These are phyloP conservation scores for Babesia caballi DNA, from an alignment of 169 alveolate species.

Conservation along the genomic window DNA sequence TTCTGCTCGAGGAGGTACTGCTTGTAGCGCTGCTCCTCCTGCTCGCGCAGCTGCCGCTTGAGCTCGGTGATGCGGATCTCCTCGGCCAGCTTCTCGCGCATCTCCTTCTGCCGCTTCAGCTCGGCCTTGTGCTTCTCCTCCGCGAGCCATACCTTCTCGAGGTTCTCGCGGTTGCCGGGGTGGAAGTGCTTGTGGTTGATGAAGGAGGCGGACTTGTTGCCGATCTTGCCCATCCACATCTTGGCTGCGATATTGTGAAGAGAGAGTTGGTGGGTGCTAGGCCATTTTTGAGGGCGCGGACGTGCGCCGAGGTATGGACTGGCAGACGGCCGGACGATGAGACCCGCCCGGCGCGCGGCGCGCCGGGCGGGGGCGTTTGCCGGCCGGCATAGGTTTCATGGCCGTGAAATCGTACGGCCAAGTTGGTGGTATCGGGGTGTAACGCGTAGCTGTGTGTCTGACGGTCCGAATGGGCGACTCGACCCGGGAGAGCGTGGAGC, in stretches of 20 bases:
- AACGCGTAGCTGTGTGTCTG: not conserved
- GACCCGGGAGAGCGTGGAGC: constrained; percentile 20
- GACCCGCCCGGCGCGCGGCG: not conserved
- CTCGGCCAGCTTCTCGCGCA: constrained; percentile 90
- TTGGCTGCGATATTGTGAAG: constrained; percentile 47
- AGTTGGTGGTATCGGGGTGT: not conserved
- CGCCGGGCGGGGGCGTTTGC: not conserved
- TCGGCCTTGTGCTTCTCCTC: constrained; percentile 91
- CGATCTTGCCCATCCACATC: constrained; percentile 89
- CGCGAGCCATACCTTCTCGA: constrained; percentile 95
- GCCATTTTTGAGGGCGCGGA: no score
- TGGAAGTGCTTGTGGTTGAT: constrained; percentile 91
- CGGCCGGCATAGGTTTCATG: not conserved
- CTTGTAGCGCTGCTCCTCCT: constrained; percentile 67
- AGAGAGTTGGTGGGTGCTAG: no score
- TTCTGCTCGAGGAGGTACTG: constrained; percentile 60
- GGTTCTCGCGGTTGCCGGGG: constrained; percentile 90
- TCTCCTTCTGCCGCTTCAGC: constrained; percentile 87
- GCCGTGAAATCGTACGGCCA: not conserved
- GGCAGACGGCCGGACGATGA: not conserved
- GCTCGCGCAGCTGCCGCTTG: constrained; percentile 80
- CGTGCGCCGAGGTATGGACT: not conserved
- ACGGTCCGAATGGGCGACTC: constrained; percentile 9
- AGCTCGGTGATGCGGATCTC: constrained; percentile 89
- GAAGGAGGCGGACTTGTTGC: constrained; percentile 88